These are phyloP conservation scores for Betula pendula DNA, from an alignment of 306 rosid species.

Conservation along the genomic window DNA sequence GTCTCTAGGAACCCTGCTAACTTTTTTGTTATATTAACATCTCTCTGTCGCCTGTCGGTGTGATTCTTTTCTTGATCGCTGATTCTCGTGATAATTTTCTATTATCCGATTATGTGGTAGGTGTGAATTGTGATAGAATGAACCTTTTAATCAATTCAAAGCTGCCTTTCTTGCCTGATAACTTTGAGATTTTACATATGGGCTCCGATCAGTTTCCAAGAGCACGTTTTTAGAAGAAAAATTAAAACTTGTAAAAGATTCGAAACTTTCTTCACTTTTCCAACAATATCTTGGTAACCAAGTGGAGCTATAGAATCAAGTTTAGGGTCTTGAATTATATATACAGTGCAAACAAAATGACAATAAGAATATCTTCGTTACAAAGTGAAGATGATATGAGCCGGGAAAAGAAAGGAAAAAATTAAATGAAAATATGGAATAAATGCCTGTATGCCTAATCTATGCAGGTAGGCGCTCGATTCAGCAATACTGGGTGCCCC, in stretches of 20 bases:
- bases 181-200: neutral
- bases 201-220: neutral
- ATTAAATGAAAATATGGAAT: neutral
- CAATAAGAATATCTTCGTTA: neutral
- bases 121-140: neutral
- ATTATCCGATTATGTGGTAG: neutral
- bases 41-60: neutral
- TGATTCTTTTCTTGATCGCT: neutral
- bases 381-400: neutral
- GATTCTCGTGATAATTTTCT: neutral
- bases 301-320: neutral
- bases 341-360: neutral
- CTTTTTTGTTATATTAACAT: neutral
- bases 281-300: neutral
- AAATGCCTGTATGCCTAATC: no score
- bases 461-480: no score
- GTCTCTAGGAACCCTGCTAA: conserved; percentile 4
- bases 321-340: neutral
- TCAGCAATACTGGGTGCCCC: no score
- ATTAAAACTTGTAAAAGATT: neutral
- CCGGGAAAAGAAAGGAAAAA: neutral
- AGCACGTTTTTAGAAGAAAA: neutral
- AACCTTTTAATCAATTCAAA: neutral
- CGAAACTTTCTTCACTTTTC: neutral
- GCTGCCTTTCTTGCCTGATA: neutral